phyloP scores from a whole-genome alignment of 768 basidiomycete genomes.

The Mycena maculata region DNA sequence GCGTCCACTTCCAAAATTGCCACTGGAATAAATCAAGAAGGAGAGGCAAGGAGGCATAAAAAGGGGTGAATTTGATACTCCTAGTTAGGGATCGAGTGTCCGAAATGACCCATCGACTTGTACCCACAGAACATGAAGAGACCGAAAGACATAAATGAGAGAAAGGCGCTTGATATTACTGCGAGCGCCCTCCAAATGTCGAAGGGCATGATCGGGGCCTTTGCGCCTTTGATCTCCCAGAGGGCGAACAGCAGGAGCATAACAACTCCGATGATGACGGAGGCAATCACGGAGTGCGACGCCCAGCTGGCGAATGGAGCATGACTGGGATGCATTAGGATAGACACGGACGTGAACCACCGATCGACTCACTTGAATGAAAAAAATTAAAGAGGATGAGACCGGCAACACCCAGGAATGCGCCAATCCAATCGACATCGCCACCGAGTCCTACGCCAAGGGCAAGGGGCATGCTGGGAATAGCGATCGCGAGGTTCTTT shows the following conservation, averaged over 20 bases:
- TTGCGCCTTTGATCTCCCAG: constrained; percentile 22
- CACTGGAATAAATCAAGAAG: too few relatives aligned
- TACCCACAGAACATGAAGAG: constrained; percentile 15
- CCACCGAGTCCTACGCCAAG: constrained; percentile 5
- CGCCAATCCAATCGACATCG: constrained; percentile 18
- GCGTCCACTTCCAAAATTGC: too few relatives aligned
- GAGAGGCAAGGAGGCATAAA: too few relatives aligned
- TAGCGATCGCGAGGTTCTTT: constrained; percentile 14
- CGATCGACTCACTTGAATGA: constrained; percentile 6
- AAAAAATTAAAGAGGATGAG: constrained; percentile 18
- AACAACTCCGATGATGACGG: background rate
- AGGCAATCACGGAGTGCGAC: constrained; percentile 8
- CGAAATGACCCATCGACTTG: too few relatives aligned
- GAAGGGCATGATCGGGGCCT: constrained; percentile 16
- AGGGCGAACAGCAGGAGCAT: constrained; percentile 11
- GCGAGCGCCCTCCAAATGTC: constrained; percentile 16
- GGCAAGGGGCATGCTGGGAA: background rate
- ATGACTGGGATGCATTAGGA: background rate
- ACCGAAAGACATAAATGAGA: constrained; percentile 22
- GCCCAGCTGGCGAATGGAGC: constrained; percentile 12
- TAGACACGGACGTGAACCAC: background rate
- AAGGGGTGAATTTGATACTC: too few relatives aligned
- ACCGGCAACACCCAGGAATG: constrained; percentile 11
- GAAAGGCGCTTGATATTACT: constrained; percentile 7
- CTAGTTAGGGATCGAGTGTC: too few relatives aligned